phyloP scores from a whole-genome alignment of 208 protist genomes.

The Crithidia fasciculata region DNA sequence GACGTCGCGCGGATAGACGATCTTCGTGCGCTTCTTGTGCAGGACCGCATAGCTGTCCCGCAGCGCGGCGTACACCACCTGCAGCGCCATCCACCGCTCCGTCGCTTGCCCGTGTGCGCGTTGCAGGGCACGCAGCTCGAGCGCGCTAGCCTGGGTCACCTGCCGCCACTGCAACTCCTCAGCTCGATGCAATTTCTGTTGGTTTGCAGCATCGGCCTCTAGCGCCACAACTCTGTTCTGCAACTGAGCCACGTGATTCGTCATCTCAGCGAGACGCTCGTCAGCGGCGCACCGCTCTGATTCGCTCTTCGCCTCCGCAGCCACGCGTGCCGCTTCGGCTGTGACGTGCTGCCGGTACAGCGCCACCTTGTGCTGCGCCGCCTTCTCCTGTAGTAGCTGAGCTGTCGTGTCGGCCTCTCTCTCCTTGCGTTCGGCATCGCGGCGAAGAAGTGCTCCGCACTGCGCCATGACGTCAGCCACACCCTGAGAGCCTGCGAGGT shows the following conservation, averaged over 20 bases:
- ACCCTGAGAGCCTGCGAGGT: neutral
- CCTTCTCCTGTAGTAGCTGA: neutral
- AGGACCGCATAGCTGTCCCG: neutral
- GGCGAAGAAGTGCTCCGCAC: neutral
- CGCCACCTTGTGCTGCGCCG: conserved; percentile 5
- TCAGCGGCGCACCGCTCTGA: neutral
- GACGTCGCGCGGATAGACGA: too few species aligned
- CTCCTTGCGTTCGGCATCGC: neutral
- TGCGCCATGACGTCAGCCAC: neutral
- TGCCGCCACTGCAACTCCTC: neutral
- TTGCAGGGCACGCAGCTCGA: conserved; percentile 20
- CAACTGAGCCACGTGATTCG: neutral
- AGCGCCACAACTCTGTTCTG: neutral
- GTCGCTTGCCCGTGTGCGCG: conserved; percentile 13
- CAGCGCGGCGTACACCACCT: conserved; percentile 3
- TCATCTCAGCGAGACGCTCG: neutral
- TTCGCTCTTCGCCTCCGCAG: neutral
- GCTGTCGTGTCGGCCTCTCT: neutral
- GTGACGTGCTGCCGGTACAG: conserved; percentile 12
- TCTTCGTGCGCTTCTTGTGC: too few species aligned
- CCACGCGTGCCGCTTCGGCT: neutral
- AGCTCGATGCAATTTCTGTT: neutral
- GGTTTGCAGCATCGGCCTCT: neutral
- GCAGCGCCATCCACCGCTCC: conserved; percentile 14
- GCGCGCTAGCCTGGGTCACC: neutral